These are phyloP conservation scores for Chaetomium tenue DNA, from an alignment of 495 filamentous ascomycete species.

Conservation along the genomic window DNA sequence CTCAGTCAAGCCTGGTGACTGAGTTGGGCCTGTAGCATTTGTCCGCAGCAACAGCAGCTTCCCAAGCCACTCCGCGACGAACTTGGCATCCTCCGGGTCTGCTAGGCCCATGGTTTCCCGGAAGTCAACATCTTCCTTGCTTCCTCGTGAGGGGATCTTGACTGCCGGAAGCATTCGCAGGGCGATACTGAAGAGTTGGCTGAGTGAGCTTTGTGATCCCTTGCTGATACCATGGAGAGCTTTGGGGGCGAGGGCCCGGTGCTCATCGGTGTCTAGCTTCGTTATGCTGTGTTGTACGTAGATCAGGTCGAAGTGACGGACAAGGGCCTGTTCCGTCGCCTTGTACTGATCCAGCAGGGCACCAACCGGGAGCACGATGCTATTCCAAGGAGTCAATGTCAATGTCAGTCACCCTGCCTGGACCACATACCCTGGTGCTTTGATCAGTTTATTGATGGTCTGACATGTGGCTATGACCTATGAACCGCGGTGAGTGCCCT, in stretches of 20 bases:
- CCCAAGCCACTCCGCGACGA: constrained; percentile 72
- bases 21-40: constrained; percentile 33
- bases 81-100: constrained; percentile 62
- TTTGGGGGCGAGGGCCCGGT: constrained; percentile 63
- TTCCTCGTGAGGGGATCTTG: constrained; percentile 70
- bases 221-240: constrained; percentile 70
- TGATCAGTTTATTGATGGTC: constrained; percentile 49
- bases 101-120: constrained; percentile 65
- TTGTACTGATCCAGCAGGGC: constrained; percentile 89
- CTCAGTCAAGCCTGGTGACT: constrained; percentile 66
- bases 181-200: constrained; percentile 81
- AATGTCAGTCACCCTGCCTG: not conserved
- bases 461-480: constrained; percentile 71
- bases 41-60: constrained; percentile 73
- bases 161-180: constrained; percentile 71
- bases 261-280: constrained; percentile 55
- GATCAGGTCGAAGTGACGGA: constrained; percentile 83
- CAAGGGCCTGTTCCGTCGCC: constrained; percentile 62
- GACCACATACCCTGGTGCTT: constrained; percentile 42
- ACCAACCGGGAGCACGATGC: constrained; percentile 78
- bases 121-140: constrained; percentile 69
- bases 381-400: constrained; percentile 19
- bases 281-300: constrained; percentile 86
- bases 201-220: constrained; percentile 61
- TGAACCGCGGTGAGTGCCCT: not conserved